Evolutionary conservation across 2,329 filamentous ascomycete species (phyloP).

Genomic region (Diaporthe amygdali): DNA sequence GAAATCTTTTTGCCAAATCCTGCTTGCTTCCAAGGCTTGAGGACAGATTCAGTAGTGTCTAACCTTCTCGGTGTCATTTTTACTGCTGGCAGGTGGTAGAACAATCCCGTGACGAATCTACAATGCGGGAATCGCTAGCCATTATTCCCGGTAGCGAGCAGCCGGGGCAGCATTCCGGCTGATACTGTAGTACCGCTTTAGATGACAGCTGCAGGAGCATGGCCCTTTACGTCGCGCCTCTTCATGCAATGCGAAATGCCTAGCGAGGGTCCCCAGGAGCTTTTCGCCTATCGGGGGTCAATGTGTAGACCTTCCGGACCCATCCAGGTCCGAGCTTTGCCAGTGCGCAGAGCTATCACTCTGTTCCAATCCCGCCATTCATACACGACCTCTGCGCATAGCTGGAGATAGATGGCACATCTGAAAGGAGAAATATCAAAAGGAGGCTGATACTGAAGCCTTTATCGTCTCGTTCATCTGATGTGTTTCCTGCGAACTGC

Average conservation of each 20-base stretch:
- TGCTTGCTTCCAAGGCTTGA: background rate
- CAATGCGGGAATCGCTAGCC: background rate
- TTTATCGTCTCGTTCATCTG: background rate
- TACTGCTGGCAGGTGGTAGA: background rate
- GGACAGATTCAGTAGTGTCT: background rate
- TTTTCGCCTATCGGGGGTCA: background rate
- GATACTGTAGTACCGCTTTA: background rate
- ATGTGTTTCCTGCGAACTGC: background rate
- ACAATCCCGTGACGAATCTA: background rate
- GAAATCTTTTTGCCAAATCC: background rate
- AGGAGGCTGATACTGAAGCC: background rate
- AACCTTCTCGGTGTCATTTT: background rate
- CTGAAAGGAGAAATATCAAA: background rate
- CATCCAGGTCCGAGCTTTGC: background rate
- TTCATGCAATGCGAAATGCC: background rate
- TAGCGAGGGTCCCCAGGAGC: background rate
- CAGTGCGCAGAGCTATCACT: background rate
- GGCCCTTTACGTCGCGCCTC: background rate
- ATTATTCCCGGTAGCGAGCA: background rate
- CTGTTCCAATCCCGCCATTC: background rate
- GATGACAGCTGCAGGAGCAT: background rate
- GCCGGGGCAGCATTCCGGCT: background rate
- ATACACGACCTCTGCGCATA: background rate
- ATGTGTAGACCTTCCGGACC: background rate
- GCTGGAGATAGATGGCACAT: background rate